phyloP scores from a whole-genome alignment of 2,329 filamentous ascomycete genomes.

The Cordyceps farinosa region DNA sequence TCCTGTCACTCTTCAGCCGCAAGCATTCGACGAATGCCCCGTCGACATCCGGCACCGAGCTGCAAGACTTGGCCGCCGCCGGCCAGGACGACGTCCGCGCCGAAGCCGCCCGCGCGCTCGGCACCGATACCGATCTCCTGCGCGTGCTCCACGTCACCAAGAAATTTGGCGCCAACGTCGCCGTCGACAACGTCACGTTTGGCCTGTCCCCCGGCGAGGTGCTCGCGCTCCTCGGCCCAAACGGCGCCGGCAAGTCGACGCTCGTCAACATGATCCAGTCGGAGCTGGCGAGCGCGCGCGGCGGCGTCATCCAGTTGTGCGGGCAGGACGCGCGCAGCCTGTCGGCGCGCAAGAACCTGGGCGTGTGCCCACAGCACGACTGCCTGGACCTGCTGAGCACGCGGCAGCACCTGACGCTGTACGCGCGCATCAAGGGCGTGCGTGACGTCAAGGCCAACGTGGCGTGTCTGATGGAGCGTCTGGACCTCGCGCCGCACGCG shows the following conservation, averaged over 20 bases:
- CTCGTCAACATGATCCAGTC: constrained; percentile 80
- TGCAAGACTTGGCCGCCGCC: constrained; percentile 19
- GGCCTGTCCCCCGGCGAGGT: constrained; percentile 71
- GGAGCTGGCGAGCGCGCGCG: constrained; percentile 64
- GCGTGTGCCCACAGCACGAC: constrained; percentile 78
- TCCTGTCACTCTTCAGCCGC: constrained; percentile 46
- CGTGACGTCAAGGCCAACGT: constrained; percentile 69
- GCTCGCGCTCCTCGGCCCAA: constrained; percentile 78
- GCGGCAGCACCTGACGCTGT: constrained; percentile 74
- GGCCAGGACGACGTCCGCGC: constrained; percentile 35
- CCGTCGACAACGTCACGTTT: constrained; percentile 78
- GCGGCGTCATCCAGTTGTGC: constrained; percentile 66
- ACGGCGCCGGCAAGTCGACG: constrained; percentile 82
- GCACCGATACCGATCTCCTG: constrained; percentile 57
- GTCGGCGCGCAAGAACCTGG: constrained; percentile 64
- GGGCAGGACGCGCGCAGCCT: constrained; percentile 57
- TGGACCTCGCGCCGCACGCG: constrained; percentile 66
- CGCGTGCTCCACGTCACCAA: constrained; percentile 73
- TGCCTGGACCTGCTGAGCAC: constrained; percentile 85
- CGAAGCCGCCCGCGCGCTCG: constrained; percentile 59
- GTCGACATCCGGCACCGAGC: constrained; percentile 27
- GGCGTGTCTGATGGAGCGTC: constrained; percentile 64
- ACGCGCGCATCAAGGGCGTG: constrained; percentile 75
- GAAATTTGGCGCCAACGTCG: constrained; percentile 64
- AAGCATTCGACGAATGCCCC: constrained; percentile 29